Evolutionary conservation across 495 filamentous ascomycete genomes (phyloP).

Genomic region (Talaromyces trachyspermus): DNA sequence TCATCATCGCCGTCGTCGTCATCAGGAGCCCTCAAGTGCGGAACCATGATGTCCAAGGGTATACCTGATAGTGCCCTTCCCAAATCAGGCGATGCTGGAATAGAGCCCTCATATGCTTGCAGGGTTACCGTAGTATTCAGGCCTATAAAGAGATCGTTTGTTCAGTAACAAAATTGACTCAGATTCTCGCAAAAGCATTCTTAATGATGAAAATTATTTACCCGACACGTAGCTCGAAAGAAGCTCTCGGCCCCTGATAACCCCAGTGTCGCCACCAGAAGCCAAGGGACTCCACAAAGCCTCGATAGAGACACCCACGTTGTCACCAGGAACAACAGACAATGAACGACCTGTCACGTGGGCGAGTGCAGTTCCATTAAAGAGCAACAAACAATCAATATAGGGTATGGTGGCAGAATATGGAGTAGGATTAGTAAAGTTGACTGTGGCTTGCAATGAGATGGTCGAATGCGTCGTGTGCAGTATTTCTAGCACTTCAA

Average conservation of each 20-base stretch:
- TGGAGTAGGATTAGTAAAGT: slow-evolving; percentile 81
- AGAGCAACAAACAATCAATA: slow-evolving; percentile 63
- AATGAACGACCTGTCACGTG: slow-evolving; percentile 59
- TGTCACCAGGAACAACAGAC: slow-evolving; percentile 57
- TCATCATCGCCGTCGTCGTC: slow-evolving; percentile 34
- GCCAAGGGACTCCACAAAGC: slow-evolving; percentile 65
- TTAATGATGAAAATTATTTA: slow-evolving; percentile 18
- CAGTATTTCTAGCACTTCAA: slow-evolving; percentile 58
- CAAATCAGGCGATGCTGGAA: slow-evolving; percentile 67
- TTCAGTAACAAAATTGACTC: background rate
- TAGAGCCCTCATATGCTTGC: slow-evolving; percentile 55
- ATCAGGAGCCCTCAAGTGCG: slow-evolving; percentile 51
- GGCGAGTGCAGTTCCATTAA: slow-evolving; percentile 67
- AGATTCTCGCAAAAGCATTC: too few species aligned
- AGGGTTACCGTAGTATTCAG: slow-evolving; percentile 73
- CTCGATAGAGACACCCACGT: slow-evolving; percentile 59
- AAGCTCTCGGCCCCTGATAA: slow-evolving; percentile 57
- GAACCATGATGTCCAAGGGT: slow-evolving; percentile 59
- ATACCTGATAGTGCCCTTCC: slow-evolving; percentile 65
- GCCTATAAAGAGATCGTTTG: slow-evolving; percentile 29
- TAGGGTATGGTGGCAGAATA: slow-evolving; percentile 78
- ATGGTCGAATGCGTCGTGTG: slow-evolving; percentile 63
- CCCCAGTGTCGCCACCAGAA: slow-evolving; percentile 51
- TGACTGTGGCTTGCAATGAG: slow-evolving; percentile 58
- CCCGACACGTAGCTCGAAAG: slow-evolving; percentile 85